These are phyloP conservation scores for Venturiaceae sp. DNA, from an alignment of 2,329 filamentous ascomycete genomes.

Conservation along the genomic window DNA sequence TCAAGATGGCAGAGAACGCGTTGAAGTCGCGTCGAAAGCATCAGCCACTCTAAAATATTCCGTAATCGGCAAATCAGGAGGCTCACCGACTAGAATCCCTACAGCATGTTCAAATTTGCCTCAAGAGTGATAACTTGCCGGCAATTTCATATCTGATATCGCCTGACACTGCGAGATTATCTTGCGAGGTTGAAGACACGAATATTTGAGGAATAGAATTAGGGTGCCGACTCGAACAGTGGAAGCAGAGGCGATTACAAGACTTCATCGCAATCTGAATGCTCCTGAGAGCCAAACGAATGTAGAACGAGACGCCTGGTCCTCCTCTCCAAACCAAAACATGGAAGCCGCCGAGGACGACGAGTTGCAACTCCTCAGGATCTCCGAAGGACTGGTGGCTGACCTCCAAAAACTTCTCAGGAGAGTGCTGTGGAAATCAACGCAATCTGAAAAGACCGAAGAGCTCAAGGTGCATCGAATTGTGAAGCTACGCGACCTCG, in stretches of 20 bases:
- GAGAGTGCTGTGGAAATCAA: slow-evolving; percentile 5
- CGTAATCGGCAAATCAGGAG: background rate
- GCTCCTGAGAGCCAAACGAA: too few relatives aligned
- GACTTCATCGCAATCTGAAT: too few relatives aligned
- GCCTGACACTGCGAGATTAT: too few relatives aligned
- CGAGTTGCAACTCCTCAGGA: slow-evolving; percentile 34
- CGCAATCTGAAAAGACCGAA: background rate
- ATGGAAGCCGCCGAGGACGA: slow-evolving; percentile 33
- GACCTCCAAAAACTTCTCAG: slow-evolving; percentile 14
- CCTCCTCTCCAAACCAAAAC: slow-evolving; percentile 7
- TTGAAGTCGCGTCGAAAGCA: background rate
- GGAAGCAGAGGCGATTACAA: too few relatives aligned
- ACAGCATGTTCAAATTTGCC: too few relatives aligned
- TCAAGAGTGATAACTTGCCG: too few relatives aligned
- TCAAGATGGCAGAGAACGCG: background rate
- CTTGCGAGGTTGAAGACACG: too few relatives aligned
- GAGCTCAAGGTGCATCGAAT: slow-evolving; percentile 20
- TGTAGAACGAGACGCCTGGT: too few relatives aligned
- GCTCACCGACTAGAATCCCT: background rate
- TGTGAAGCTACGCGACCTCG: slow-evolving; percentile 29
- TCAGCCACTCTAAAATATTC: background rate
- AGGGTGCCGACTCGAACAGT: too few relatives aligned
- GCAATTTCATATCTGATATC: too few relatives aligned
- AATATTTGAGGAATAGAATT: background rate
- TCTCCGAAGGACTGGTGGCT: slow-evolving; percentile 22